Conservation (phyloP, 108 stramenopile genomes). For the Mediolabrus comicus region DNA sequence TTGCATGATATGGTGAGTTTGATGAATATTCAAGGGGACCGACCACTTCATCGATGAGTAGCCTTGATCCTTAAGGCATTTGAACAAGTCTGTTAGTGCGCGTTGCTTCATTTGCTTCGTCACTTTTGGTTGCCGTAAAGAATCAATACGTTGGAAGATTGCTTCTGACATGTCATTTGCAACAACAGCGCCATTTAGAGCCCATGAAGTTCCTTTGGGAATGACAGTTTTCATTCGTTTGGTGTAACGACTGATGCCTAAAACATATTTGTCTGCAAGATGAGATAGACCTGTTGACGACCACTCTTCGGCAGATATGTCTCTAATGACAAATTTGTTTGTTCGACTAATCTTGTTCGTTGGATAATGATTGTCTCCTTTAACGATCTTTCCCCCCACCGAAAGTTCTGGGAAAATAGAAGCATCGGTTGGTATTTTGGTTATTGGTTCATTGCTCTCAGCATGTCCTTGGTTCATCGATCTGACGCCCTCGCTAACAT, state of each 20-base stretch:
- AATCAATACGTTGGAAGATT: slow-evolving; percentile 85
- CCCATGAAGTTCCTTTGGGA: slow-evolving; percentile 30
- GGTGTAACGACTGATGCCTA: slow-evolving; percentile 49
- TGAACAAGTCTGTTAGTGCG: slow-evolving; percentile 89
- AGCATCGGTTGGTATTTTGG: slow-evolving; percentile 24
- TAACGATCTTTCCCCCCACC: slow-evolving; percentile 28
- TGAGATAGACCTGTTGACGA: slow-evolving; percentile 18
- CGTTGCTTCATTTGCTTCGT: slow-evolving; percentile 91
- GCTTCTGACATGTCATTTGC: slow-evolving; percentile 61
- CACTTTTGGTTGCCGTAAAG: slow-evolving; percentile 65
- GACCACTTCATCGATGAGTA: slow-evolving; percentile 74
- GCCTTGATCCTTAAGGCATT: slow-evolving; percentile 75
- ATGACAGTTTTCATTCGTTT: slow-evolving; percentile 54
- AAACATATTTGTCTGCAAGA: slow-evolving; percentile 39
- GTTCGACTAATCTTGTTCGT: background rate
- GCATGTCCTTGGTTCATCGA: slow-evolving; percentile 36
- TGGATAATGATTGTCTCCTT: slow-evolving; percentile 20
- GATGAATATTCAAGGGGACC: slow-evolving; percentile 58
- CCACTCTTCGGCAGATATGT: slow-evolving; percentile 23
- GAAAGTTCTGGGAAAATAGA: slow-evolving; percentile 31
- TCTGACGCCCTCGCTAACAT: slow-evolving; percentile 58
- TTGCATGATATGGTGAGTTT: slow-evolving; percentile 63
- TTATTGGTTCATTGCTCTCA: slow-evolving; percentile 27
- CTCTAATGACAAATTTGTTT: background rate
- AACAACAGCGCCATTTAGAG: slow-evolving; percentile 40